Percentiles rank a stretch among this genome's conserved stretches.
phyloP scores from a whole-genome alignment of 2,329 filamentous ascomycete genomes.

The Chrysoporthe austroafricana region DNA sequence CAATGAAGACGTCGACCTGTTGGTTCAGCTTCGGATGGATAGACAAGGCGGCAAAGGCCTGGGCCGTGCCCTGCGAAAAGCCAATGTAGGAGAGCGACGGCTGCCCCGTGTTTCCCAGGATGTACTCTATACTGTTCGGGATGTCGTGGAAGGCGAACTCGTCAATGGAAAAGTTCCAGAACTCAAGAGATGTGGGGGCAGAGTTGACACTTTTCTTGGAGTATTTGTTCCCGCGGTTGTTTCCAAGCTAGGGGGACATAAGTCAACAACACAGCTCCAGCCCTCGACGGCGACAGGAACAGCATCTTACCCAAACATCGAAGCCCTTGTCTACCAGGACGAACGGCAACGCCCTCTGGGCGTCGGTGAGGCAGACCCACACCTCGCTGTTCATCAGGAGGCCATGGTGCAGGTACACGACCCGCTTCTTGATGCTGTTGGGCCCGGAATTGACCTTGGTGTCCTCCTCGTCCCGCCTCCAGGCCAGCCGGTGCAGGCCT shows the following conservation, averaged over 20 bases:
- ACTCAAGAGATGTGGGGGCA: constrained; percentile 74
- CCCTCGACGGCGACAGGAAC: neutral
- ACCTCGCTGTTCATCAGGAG: constrained; percentile 99
- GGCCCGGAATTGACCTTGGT: constrained; percentile 74
- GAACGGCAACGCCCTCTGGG: constrained; percentile 85
- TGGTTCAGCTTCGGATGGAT: constrained; percentile 92
- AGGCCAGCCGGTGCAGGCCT: constrained; percentile 84
- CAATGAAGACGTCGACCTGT: constrained; percentile 95
- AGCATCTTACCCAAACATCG: constrained; percentile 82
- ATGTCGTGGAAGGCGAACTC: constrained; percentile 98
- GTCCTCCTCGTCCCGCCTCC: constrained; percentile 81
- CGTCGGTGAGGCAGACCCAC: constrained; percentile 91
- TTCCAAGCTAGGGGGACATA: constrained; percentile 69
- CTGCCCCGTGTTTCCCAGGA: constrained; percentile 81
- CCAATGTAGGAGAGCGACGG: constrained; percentile 91
- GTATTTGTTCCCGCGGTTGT: constrained; percentile 98
- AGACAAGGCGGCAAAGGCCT: constrained; percentile 91
- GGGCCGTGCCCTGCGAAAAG: constrained; percentile 95
- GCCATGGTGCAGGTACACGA: constrained; percentile 94
- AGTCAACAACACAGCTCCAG: constrained; percentile 37
- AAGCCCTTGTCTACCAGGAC: constrained; percentile 87
- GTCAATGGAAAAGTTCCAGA: constrained; percentile 99
- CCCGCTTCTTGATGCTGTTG: constrained; percentile 73
- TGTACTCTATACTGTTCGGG: constrained; percentile 90
- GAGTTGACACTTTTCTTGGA: constrained; percentile 87